These are phyloP conservation scores for Aureobasidium sp. DNA, from an alignment of 2,329 filamentous ascomycete species.

Conservation along the genomic window DNA sequence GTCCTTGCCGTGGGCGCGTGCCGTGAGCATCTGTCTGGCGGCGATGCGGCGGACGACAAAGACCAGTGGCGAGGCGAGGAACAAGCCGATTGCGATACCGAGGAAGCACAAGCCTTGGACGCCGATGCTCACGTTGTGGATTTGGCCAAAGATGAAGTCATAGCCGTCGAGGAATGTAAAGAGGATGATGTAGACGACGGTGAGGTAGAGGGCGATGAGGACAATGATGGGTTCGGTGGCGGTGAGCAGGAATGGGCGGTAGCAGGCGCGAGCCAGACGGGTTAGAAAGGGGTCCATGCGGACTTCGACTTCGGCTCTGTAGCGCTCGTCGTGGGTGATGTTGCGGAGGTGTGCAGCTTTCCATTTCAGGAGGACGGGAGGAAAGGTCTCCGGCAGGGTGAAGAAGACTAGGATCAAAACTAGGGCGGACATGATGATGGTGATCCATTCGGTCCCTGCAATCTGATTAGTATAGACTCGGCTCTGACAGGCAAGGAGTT, in stretches of 20 bases:
- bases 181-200: conserved; percentile 42
- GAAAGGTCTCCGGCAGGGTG: conserved; percentile 45
- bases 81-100: conserved; percentile 40
- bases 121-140: conserved; percentile 41
- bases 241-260: conserved; percentile 39
- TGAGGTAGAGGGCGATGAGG: conserved; percentile 40
- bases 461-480: too few relatives aligned
- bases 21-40: conserved; percentile 37
- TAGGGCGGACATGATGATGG: conserved; percentile 23
- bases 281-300: conserved; percentile 33
- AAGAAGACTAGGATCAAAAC: conserved; percentile 28
- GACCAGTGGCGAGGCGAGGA: conserved; percentile 33
- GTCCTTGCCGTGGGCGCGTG: conserved; percentile 33
- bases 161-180: conserved; percentile 46
- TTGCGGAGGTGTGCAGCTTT: conserved; percentile 27
- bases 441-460: conserved; percentile 34
- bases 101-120: conserved; percentile 43
- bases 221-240: conserved; percentile 43
- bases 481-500: conserved; percentile 26
- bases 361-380: conserved; percentile 32
- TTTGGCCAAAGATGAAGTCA: conserved; percentile 45
- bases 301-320: conserved; percentile 42
- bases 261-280: conserved; percentile 33
- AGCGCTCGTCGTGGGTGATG: conserved; percentile 37
- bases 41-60: conserved; percentile 42